These are phyloP conservation scores for Kodamaea anthophila DNA, from an alignment of 1,139 yeast genomes.

Conservation along the genomic window DNA sequence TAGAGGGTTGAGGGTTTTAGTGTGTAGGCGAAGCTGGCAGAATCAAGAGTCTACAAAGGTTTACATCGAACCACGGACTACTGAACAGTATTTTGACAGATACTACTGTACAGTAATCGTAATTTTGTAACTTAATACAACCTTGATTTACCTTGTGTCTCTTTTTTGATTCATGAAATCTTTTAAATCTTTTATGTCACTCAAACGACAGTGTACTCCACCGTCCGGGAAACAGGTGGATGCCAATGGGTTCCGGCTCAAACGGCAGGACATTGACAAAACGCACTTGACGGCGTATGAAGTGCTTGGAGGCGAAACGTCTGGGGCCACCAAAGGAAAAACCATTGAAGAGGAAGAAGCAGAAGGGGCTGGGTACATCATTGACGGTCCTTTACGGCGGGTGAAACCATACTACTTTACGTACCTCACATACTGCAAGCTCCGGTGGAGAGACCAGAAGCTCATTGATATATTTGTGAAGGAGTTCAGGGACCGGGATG, in stretches of 20 bases:
- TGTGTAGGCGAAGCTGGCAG: no score
- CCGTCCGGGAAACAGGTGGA: slow-evolving; percentile 30
- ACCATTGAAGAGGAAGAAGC: slow-evolving; percentile 52
- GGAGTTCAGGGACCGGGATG: slow-evolving; percentile 81
- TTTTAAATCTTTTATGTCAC: background rate
- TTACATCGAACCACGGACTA: no score
- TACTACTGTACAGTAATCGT: no score
- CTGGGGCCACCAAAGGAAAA: slow-evolving; percentile 25
- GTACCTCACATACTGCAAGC: slow-evolving; percentile 84
- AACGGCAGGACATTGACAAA: slow-evolving; percentile 42
- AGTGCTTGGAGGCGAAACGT: slow-evolving; percentile 30
- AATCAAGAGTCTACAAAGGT: no score
- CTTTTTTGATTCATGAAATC: background rate
- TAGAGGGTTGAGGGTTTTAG: no score
- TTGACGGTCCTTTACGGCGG: slow-evolving; percentile 60
- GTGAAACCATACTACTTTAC: slow-evolving; percentile 86
- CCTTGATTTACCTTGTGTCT: background rate
- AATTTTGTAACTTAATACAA: no score
- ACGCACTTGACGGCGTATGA: slow-evolving; percentile 34
- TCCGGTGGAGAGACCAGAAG: slow-evolving; percentile 82
- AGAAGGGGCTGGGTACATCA: slow-evolving; percentile 44
- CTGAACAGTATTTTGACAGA: no score
- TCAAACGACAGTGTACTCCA: slow-evolving; percentile 18
- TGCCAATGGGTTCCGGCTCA: slow-evolving; percentile 43
- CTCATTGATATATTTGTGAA: slow-evolving; percentile 71